A percentile compares a stretch with the other conserved stretches of the same genome.
Evolutionary conservation across 768 basidiomycete genomes (phyloP).

Genomic region (Tylopilus plumbeoviolaceoides): DNA sequence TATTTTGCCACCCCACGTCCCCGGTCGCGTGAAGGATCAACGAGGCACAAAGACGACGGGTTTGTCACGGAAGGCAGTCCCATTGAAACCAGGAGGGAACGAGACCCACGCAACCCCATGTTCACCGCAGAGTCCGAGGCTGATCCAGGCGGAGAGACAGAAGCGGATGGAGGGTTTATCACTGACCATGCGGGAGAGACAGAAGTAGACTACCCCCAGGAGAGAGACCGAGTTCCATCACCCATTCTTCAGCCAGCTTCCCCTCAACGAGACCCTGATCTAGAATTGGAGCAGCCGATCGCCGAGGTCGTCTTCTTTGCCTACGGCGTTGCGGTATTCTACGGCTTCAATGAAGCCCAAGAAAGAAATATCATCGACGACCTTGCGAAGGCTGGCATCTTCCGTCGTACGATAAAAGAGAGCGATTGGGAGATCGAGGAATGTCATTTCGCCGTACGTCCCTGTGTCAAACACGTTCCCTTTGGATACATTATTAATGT

Average conservation of each 20-base stretch:
- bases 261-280: background rate
- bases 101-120: background rate
- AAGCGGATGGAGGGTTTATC: slow-evolving; percentile 10
- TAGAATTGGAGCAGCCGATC: slow-evolving; percentile 39
- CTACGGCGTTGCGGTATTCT: slow-evolving; percentile 91
- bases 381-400: slow-evolving; percentile 62
- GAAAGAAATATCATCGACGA: slow-evolving; percentile 86
- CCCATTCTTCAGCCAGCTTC: slow-evolving; percentile 1
- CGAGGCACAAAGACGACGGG: slow-evolving; percentile 18
- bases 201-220: slow-evolving; percentile 1
- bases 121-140: slow-evolving; percentile 7
- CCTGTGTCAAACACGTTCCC: background rate
- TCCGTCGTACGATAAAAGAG: slow-evolving; percentile 58
- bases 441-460: slow-evolving; percentile 75
- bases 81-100: slow-evolving; percentile 1
- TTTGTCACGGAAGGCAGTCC: slow-evolving; percentile 25
- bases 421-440: slow-evolving; percentile 90
- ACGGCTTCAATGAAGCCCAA: slow-evolving; percentile 75
- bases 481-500: background rate
- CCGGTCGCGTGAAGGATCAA: slow-evolving; percentile 16
- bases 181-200: slow-evolving; percentile 14
- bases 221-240: slow-evolving; percentile 3
- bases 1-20: slow-evolving; percentile 52
- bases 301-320: slow-evolving; percentile 79
- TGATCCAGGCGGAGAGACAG: slow-evolving; percentile 5